A percentile compares a stretch with the other conserved stretches of the same genome.
Conservation (phyloP, 805 yeast species). For the Blastobotrys terrestris region DNA sequence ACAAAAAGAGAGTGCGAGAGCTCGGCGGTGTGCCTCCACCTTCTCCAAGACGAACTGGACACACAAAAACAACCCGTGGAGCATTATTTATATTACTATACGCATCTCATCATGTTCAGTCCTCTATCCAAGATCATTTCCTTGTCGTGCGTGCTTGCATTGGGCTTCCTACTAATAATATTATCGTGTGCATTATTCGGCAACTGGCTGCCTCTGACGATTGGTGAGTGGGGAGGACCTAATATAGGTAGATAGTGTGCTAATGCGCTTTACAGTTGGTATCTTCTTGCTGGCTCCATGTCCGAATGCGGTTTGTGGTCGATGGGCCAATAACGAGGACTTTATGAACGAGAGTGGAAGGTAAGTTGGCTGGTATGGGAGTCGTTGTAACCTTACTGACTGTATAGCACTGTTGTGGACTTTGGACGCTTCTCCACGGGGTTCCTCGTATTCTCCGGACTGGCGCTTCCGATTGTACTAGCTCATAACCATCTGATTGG, state of each 20-base stretch:
- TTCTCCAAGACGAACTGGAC: too few relatives aligned
- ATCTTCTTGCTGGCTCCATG: constrained; percentile 65
- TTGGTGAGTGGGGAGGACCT: constrained; percentile 37
- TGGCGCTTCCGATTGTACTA: constrained; percentile 67
- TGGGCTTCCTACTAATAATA: constrained; percentile 84
- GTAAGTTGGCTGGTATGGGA: constrained; percentile 24
- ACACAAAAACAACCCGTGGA: too few relatives aligned
- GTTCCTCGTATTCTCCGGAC: constrained; percentile 66
- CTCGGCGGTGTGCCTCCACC: too few relatives aligned
- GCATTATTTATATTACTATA: too few relatives aligned
- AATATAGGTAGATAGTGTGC: neutral
- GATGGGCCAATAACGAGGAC: constrained; percentile 44
- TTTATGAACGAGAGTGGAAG: constrained; percentile 53
- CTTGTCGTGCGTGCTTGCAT: constrained; percentile 69
- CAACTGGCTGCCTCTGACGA: constrained; percentile 86
- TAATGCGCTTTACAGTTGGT: constrained; percentile 36
- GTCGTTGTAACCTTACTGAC: too few relatives aligned
- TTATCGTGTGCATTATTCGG: constrained; percentile 83
- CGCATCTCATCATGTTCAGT: constrained; percentile 32
- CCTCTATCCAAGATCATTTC: constrained; percentile 76
- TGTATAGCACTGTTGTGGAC: constrained; percentile 50
- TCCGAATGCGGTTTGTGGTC: constrained; percentile 56
- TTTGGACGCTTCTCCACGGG: constrained; percentile 77
- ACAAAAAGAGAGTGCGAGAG: too few relatives aligned
- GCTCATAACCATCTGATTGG: constrained; percentile 70